Conservation (phyloP, 345 rosid species). For the Gossypium turneri region DNA sequence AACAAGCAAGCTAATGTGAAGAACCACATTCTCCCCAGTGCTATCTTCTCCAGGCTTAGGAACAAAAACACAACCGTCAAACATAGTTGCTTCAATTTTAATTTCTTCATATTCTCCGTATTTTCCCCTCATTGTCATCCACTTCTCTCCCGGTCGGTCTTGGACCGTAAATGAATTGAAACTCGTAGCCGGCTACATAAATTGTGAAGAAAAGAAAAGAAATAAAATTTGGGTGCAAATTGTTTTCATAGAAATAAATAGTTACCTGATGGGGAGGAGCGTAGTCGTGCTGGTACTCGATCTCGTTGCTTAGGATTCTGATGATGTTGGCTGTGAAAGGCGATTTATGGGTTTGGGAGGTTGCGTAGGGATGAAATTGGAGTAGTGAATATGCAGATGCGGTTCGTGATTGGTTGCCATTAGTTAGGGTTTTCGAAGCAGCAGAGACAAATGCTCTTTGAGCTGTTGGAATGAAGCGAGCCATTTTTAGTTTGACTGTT, state of each 20-base stretch:
- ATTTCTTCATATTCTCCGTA: conserved; percentile 41
- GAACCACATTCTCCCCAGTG: conserved; percentile 39
- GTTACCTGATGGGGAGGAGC: conserved; percentile 59
- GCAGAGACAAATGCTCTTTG: neutral
- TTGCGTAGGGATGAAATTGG: neutral
- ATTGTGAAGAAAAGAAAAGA: neutral
- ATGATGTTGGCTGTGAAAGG: conserved; percentile 59
- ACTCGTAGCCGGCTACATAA: conserved; percentile 42
- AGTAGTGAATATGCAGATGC: neutral
- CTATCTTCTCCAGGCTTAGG: conserved; percentile 47
- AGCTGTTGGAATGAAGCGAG: conserved; percentile 1
- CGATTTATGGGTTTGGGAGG: conserved; percentile 31
- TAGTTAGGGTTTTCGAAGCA: neutral
- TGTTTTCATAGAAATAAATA: neutral
- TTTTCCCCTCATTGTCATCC: conserved; percentile 46
- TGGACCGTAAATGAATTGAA: conserved; percentile 53
- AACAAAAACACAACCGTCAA: conserved; percentile 50
- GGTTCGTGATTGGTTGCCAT: neutral
- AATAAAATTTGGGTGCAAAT: neutral
- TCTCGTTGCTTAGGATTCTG: conserved; percentile 54
- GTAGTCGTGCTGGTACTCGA: conserved; percentile 54
- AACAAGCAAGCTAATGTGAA: conserved; percentile 56
- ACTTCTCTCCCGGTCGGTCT: conserved; percentile 53
- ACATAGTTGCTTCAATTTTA: conserved; percentile 62
- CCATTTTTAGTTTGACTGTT: neutral